Evolutionary conservation across 768 basidiomycete species (phyloP).

Genomic region (Boletus rubroflammeus): DNA sequence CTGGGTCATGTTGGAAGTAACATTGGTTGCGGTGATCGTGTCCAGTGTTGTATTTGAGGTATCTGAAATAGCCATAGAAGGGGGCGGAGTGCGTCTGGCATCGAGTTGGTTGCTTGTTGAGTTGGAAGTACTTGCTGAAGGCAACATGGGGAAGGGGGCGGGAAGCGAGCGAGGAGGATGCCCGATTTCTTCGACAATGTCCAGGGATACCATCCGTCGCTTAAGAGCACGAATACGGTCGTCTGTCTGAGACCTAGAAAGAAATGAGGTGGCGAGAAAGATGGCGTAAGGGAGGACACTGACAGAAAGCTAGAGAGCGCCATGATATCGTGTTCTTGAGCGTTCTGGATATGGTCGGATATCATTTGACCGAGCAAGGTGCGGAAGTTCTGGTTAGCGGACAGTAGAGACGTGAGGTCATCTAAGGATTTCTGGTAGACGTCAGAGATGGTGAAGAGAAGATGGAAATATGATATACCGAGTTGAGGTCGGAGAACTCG

Average conservation of each 20-base stretch:
- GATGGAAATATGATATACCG: not conserved
- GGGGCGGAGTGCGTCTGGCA: constrained; percentile 8
- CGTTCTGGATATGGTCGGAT: constrained; percentile 21
- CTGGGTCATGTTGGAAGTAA: not conserved
- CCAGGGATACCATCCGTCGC: constrained; percentile 27
- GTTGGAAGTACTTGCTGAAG: not conserved
- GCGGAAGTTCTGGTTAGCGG: constrained; percentile 17
- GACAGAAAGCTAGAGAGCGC: constrained; percentile 43
- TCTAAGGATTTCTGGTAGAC: constrained; percentile 23
- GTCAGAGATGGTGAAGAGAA: not conserved
- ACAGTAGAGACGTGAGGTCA: constrained; percentile 27
- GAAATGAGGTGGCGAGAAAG: not conserved
- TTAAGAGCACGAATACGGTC: constrained; percentile 40
- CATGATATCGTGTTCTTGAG: constrained; percentile 34
- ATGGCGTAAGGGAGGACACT: not conserved
- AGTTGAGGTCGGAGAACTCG: constrained; percentile 18
- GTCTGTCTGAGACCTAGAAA: constrained; percentile 33
- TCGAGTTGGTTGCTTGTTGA: not conserved
- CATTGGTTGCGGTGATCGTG: not conserved
- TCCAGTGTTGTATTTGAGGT: constrained; percentile 13
- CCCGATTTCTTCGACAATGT: not conserved
- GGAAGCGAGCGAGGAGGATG: not conserved
- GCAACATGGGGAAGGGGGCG: not conserved
- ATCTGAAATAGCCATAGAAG: constrained; percentile 17
- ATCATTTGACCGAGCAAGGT: constrained; percentile 23